Evolutionary conservation across 129 eudicot genomes (phyloP), one percentile per base, ranked within the genome.

Genomic region (Arctium minus): DNA sequence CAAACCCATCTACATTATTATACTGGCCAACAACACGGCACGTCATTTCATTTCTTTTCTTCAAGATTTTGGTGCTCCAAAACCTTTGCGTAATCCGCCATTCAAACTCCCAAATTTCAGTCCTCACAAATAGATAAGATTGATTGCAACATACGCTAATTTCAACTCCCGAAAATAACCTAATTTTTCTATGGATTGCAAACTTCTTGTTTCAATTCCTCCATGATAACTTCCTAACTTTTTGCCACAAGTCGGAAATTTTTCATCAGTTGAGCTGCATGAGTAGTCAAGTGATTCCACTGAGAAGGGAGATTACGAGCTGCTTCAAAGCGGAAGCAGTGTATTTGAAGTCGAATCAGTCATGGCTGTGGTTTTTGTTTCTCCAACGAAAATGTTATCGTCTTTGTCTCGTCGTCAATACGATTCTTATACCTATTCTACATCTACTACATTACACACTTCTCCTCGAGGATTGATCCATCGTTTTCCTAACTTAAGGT

Each of bases 361-460:
- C 82, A 92, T 92, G 94, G 89, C 30, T 79, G 82, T 85, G 74
- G 76, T 50, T 76, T 48, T 86, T 74, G 32, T 86, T 80, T 80
- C 90, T 90, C 88, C 82, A 38, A 30, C 86, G 50, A 79, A 73
- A 64, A 81, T 84, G 72, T 62, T 78, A 27, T 80, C 89, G 27
- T 79, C 77, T 56, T 22, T 75, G 15, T 56, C 75, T 79, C 83
- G 74, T n/a, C 85, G 50, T 64, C 62, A 10, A 35, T 67, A 38
- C 31, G 33, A 38, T 37, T n/a, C 36, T 39, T 39, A 18, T 73
- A n/a, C 8, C 3, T 22, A 73, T 73, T 73, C 62, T 22, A 18
- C 77, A n/a, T 0, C 33, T 40, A 73, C 56, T 81, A 62, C 72
- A n/a, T 72, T 80, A 80, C 68, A 60, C 9, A 29, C 29, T 60